Percentiles rank a stretch among this genome's conserved stretches.
Evolutionary conservation across 2,329 filamentous ascomycete genomes (phyloP).

Genomic region (Canariomyces notabilis): DNA sequence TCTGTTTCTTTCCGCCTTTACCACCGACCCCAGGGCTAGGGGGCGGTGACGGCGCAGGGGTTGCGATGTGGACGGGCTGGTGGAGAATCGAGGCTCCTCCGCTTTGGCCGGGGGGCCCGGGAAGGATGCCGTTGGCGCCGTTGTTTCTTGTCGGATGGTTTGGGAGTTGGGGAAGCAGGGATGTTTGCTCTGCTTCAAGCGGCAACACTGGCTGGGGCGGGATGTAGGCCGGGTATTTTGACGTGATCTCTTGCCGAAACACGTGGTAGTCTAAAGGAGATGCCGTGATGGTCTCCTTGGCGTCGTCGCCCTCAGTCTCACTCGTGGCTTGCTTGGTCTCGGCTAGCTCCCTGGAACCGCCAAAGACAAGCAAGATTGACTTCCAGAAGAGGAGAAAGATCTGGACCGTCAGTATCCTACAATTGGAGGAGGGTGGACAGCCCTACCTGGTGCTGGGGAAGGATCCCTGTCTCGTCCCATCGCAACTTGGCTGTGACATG

Average conservation of each 20-base stretch:
- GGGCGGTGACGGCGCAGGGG: conserved; percentile 89
- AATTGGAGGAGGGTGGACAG: conserved; percentile 28
- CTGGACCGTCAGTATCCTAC: conserved; percentile 34
- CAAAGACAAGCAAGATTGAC: conserved; percentile 77
- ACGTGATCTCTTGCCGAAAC: conserved; percentile 93
- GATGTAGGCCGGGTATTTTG: conserved; percentile 95
- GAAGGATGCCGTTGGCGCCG: conserved; percentile 57
- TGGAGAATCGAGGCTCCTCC: conserved; percentile 78
- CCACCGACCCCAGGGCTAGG: conserved; percentile 82
- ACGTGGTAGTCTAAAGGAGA: conserved; percentile 94
- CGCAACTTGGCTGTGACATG: conserved; percentile 62
- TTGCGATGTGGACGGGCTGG: conserved; percentile 97
- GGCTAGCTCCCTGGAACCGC: conserved; percentile 68
- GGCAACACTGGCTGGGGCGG: conserved; percentile 79
- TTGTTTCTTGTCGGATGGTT: conserved; percentile 63
- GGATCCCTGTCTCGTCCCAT: conserved; percentile 63
- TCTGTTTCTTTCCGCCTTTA: conserved; percentile 96
- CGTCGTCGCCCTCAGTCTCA: conserved; percentile 53
- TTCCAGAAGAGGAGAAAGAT: conserved; percentile 90
- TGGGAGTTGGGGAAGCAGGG: conserved; percentile 78
- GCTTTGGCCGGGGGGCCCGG: conserved; percentile 49
- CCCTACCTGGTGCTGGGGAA: conserved; percentile 57
- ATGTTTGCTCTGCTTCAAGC: conserved; percentile 84
- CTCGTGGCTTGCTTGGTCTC: conserved; percentile 68
- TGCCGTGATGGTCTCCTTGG: conserved; percentile 78